Base-by-base conservation (phyloP, 2,329 filamentous ascomycete species). In the Fusarium sarcochroum region DNA sequence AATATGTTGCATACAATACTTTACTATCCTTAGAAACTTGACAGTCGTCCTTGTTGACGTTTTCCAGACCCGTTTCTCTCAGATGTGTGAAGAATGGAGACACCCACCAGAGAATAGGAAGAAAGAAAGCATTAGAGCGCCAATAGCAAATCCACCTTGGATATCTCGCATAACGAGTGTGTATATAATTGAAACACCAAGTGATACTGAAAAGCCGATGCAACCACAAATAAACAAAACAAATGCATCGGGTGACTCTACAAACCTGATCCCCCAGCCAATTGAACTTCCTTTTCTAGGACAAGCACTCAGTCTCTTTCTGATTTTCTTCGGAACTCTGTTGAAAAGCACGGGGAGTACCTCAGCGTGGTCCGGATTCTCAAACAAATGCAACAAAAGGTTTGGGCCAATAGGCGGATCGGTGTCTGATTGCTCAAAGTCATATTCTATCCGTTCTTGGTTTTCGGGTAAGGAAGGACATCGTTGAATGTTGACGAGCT, bases 141-240 rank as follows among this genome's bases (percentile, higher is more conserved):
- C 54, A 27, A 66, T 32, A 18, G 34, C 60, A 6, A 64, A 66
- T 6, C 63, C 51, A 15, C 54, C 55, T 7, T 66, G 55, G 2
- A 59, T 48, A 38, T 53, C 55, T 15, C 44, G 30, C 46, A 17
- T 64, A 1, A 57, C 15, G 8, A 41, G 34, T 1, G 55, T 54
- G 17, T 54, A 66, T 0, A 64, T 6, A 0, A 60, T 17, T 5
- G 60, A 64, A 7, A 42, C 23, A 13, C 32, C 4, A 1, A 66
- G 34, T 2, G 49, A 50, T 0, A 54, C 8, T 3, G 41, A 5
- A 7, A 64, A 64, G 2, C 60, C 51, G 3, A 45, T 1, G 13
- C 45, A 48, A 3, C 51, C 55, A 7, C 42, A 60, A 6, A 40
- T 1, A 7, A 64, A 64, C 0, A 64, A 11, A 18, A 38, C 42